These are phyloP conservation scores for Vanrija pseudolonga DNA, from an alignment of 1,284 basidiomycete species.

Conservation along the genomic window DNA sequence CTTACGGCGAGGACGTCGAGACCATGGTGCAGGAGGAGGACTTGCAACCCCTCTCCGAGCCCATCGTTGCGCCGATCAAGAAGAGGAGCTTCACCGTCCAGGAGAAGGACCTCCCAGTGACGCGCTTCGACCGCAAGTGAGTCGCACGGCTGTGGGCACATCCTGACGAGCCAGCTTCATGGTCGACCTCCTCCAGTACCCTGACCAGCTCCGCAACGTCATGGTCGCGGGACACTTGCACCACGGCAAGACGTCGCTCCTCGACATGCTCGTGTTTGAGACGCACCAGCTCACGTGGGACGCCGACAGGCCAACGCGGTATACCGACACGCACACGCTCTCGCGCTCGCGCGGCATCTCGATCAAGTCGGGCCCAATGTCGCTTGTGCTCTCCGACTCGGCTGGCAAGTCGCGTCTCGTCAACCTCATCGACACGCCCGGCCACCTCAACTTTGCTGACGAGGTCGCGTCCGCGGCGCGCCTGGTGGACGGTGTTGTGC, in stretches of 20 bases:
- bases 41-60: constrained; percentile 88
- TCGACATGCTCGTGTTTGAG: constrained; percentile 97
- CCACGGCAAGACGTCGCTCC: constrained; percentile 92
- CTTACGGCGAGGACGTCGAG: constrained; percentile 92
- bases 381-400: constrained; percentile 81
- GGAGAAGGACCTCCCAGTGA: constrained; percentile 89
- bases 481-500: constrained; percentile 84
- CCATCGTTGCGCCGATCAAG: constrained; percentile 93
- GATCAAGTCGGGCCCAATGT: constrained; percentile 95
- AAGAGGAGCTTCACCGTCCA: constrained; percentile 85
- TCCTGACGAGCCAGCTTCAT: constrained; percentile 64
- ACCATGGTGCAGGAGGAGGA: constrained; percentile 98
- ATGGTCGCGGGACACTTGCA: constrained; percentile 93
- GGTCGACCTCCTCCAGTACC: constrained; percentile 84
- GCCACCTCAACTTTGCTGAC: constrained; percentile 96
- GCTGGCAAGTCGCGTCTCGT: constrained; percentile 88
- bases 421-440: constrained; percentile 95
- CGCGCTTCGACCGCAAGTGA: constrained; percentile 87
- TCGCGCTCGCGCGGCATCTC: constrained; percentile 87
- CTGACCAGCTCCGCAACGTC: constrained; percentile 92
- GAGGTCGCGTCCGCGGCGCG: constrained; percentile 87
- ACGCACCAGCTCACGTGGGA: constrained; percentile 95
- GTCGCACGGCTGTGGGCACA: constrained; percentile 30
- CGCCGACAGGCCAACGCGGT: constrained; percentile 81
- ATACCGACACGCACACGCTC: constrained; percentile 91